Percentiles rank a stretch among this genome's conserved stretches.
phyloP scores from a whole-genome alignment of 345 rosid species.

The Kandelia obovata region DNA sequence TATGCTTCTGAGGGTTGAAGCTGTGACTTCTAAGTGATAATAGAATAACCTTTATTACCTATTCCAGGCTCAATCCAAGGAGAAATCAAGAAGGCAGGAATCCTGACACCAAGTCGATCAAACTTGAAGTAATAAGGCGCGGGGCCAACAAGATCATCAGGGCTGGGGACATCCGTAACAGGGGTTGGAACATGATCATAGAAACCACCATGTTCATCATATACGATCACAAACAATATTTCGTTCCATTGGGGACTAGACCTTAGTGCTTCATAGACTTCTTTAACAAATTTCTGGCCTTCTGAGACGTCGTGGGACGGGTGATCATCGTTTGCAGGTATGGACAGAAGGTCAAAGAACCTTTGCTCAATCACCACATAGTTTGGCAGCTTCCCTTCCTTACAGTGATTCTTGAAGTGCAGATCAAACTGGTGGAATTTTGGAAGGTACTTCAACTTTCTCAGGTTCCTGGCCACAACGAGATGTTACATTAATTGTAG shows the following conservation, averaged over 20 bases:
- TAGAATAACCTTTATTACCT: slow-evolving; percentile 29
- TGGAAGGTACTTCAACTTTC: slow-evolving; percentile 66
- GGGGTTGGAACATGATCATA: slow-evolving; percentile 93
- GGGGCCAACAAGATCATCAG: slow-evolving; percentile 63
- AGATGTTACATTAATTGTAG: background rate
- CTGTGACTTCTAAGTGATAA: too few species aligned
- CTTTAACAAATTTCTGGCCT: slow-evolving; percentile 74
- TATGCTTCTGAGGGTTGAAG: too few species aligned
- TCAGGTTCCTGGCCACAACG: slow-evolving; percentile 49
- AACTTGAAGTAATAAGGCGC: slow-evolving; percentile 63
- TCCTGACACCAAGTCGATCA: slow-evolving; percentile 75
- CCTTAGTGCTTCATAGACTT: slow-evolving; percentile 75
- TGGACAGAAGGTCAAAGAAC: slow-evolving; percentile 48
- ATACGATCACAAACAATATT: slow-evolving; percentile 49
- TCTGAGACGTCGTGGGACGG: slow-evolving; percentile 74
- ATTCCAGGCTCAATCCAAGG: slow-evolving; percentile 86
- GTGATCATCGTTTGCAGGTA: slow-evolving; percentile 77
- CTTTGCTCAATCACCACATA: slow-evolving; percentile 79
- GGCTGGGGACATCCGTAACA: slow-evolving; percentile 65
- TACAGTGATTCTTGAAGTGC: slow-evolving; percentile 65
- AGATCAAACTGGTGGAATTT: slow-evolving; percentile 63
- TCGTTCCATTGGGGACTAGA: slow-evolving; percentile 89
- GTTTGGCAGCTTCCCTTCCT: slow-evolving; percentile 79
- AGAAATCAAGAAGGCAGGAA: slow-evolving; percentile 70
- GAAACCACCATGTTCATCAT: slow-evolving; percentile 93